Conservation (phyloP, 164 flowering plant species). For the Taxillus chinensis region DNA sequence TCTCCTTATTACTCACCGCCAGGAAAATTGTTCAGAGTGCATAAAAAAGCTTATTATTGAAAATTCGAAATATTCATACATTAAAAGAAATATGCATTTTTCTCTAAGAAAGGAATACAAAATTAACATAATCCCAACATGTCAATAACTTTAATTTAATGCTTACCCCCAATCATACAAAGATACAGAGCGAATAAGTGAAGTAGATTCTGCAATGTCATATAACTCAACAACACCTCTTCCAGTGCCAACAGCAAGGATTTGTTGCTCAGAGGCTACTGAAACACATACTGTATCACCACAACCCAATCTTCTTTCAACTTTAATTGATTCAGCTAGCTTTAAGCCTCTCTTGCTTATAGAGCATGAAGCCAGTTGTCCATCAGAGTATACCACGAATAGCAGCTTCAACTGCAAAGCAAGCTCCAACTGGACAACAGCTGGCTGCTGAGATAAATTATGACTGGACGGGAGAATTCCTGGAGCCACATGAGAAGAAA, state of each 20-base stretch:
- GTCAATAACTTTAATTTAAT: constrained; percentile 1
- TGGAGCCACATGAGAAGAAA: constrained; percentile 27
- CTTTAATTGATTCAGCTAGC: constrained; percentile 53
- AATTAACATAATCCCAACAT: background rate
- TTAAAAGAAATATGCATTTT: too few species aligned
- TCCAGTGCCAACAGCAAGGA: constrained; percentile 85
- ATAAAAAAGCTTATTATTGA: background rate
- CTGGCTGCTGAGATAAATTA: constrained; percentile 16
- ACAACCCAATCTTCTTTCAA: constrained; percentile 52
- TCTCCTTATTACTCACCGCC: background rate
- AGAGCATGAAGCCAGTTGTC: constrained; percentile 61
- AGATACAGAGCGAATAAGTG: constrained; percentile 75
- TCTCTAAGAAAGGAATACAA: background rate
- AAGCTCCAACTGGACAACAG: constrained; percentile 64
- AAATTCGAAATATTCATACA: too few species aligned
- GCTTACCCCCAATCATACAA: constrained; percentile 97
- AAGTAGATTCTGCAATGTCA: constrained; percentile 62
- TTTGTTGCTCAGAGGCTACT: constrained; percentile 74
- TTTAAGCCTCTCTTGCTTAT: constrained; percentile 80
- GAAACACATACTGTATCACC: constrained; percentile 81
- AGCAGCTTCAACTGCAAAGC: constrained; percentile 55
- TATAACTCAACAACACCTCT: constrained; percentile 83
- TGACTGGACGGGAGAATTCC: constrained; percentile 18
- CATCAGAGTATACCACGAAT: constrained; percentile 61
- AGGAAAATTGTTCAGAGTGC: background rate